A percentile compares a stretch with the other conserved stretches of the same genome.
Conservation (phyloP, 768 basidiomycete species). For the Lentinula raphanica region DNA sequence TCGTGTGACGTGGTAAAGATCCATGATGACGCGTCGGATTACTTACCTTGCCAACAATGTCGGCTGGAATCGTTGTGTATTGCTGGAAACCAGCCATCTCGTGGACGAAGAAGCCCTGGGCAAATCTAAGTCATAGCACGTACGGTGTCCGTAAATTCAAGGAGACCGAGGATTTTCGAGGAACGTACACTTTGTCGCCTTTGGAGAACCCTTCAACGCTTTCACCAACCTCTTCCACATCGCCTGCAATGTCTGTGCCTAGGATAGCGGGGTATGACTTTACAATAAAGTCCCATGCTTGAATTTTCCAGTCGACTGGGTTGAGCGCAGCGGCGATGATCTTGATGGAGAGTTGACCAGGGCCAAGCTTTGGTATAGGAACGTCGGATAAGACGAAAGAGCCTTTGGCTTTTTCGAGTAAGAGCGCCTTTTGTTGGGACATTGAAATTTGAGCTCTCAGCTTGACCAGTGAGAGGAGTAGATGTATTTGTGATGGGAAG, state of each 20-base stretch:
- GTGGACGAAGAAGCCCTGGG: constrained; percentile 9
- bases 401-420: not conserved
- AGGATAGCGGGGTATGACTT: constrained; percentile 21
- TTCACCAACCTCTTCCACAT: constrained; percentile 28
- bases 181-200: constrained; percentile 27
- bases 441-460: too few relatives aligned
- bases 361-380: constrained; percentile 17
- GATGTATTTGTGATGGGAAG: too few relatives aligned
- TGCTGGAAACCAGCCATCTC: constrained; percentile 17
- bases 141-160: not conserved
- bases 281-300: constrained; percentile 15
- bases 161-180: not conserved
- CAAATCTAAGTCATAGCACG: not conserved
- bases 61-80: constrained; percentile 16
- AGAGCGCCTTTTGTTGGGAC: not conserved
- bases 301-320: constrained; percentile 31
- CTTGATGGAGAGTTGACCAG: constrained; percentile 27
- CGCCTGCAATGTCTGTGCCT: constrained; percentile 26
- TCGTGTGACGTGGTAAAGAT: too few relatives aligned
- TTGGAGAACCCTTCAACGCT: constrained; percentile 25
- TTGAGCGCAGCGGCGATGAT: constrained; percentile 23
- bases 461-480: too few relatives aligned
- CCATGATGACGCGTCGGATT: not conserved
- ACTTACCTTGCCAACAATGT: constrained; percentile 13
- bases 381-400: not conserved